Conservation (phyloP, 2,329 filamentous ascomycete species). For the Pleomassaria siparia region DNA sequence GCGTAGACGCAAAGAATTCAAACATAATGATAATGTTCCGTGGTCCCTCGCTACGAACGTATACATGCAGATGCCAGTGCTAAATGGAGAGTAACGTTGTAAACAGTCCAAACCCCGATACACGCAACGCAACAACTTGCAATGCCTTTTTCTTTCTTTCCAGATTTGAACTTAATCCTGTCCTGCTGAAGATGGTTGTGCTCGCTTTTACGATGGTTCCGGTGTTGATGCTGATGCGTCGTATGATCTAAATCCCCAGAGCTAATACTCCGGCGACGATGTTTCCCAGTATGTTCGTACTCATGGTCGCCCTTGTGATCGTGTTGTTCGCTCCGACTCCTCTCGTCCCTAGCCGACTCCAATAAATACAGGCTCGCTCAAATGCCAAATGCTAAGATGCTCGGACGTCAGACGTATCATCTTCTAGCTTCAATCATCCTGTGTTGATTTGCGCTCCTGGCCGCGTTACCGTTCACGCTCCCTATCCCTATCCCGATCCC, state of each 20-base stretch:
- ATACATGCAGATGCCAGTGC: too few species aligned
- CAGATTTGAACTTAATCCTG: background rate
- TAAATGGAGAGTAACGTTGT: too few species aligned
- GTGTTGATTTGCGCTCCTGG: constrained; percentile 15
- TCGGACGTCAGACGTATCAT: constrained; percentile 18
- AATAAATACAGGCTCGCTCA: constrained; percentile 1
- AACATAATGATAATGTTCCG: too few species aligned
- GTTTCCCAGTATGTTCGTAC: background rate
- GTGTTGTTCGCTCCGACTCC: background rate
- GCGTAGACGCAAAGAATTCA: too few species aligned
- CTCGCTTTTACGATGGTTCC: background rate
- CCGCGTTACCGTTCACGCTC: constrained; percentile 18
- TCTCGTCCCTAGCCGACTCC: background rate
- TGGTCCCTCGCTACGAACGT: too few species aligned
- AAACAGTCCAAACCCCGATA: constrained; percentile 1
- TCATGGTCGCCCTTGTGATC: background rate
- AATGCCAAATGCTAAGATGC: background rate
- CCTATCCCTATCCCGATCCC: too few species aligned
- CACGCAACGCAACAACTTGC: background rate
- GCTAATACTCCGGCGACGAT: background rate
- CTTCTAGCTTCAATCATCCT: constrained; percentile 33
- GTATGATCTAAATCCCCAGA: background rate
- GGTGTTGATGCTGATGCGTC: background rate
- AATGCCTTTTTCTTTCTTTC: background rate
- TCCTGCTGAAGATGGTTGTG: background rate